Evolutionary conservation across 805 yeast genomes (phyloP), one percentile per base, ranked within the genome.

Genomic region (Barnettozyma populi): DNA sequence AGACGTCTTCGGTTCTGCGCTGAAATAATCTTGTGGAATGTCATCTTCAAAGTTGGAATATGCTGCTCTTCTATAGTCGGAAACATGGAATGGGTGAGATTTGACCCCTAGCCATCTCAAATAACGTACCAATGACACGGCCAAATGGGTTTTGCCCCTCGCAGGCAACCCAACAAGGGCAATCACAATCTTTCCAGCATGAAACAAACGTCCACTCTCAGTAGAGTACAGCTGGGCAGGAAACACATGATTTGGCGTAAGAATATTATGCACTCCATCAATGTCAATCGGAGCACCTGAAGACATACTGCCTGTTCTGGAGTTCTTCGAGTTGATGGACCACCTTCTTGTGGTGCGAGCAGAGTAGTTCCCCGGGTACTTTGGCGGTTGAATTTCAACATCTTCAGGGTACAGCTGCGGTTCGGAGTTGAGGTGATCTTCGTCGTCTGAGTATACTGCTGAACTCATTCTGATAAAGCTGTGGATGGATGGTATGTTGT

Each of bases 91-190:
- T 25, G 89, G 80, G 57, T 89, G 90, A 2, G 97, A 84, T 60
- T 86, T 84, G 19, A 94, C 98, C 5, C 99, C 99, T 40, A 94
- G 72, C 99, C 99, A 94, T 58, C 97, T 77, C 55, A 95, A 72
- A 65, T 90, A 94, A 49, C 99, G 77, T 4, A 97, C 89, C 53
- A 94, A 74, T 13, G 96, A 84, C 36, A 92, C 97, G 6, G 97
- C 85, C 44, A 92, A 73, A 63, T 90, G 89, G 1, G 99, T 94
- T 64, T 94, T 94, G 2, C 98, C 97, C 42, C 98, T 76, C 1
- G 97, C 98, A 2, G 99, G 98, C 50, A 90, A 73, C 0, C 99
- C 99, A 5, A 87, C 92, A 55, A 94, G 74, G 4, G 86, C 88
- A 45, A 94, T 84, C 57, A 95, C 80, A 39, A 94, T 81, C 58